Conservation (phyloP, 495 filamentous ascomycete genomes). For the Cenococcum geophilum region DNA sequence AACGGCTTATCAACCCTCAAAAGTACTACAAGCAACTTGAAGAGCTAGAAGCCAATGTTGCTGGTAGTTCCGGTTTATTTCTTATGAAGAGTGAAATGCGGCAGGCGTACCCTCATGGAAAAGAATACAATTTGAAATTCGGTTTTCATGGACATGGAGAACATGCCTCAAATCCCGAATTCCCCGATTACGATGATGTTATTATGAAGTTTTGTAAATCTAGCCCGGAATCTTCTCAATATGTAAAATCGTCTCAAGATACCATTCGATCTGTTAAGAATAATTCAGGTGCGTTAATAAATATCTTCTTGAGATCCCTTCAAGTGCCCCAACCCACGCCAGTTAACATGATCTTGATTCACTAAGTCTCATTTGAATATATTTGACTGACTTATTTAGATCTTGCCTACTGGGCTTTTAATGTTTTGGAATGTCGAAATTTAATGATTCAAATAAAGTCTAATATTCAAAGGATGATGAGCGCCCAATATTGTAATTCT, state of each 20-base stretch:
- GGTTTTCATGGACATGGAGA: not conserved
- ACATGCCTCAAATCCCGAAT: not conserved
- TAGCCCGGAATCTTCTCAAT: not conserved
- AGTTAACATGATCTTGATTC: not conserved
- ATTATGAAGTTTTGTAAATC: not conserved
- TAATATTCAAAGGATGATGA: constrained; percentile 9
- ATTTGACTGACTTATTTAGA: too few species aligned
- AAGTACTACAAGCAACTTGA: constrained; percentile 14
- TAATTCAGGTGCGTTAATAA: too few species aligned
- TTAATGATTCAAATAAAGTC: constrained; percentile 4
- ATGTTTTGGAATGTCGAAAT: constrained; percentile 15
- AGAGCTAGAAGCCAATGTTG: constrained; percentile 14
- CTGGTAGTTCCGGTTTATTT: constrained; percentile 12
- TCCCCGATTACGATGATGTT: not conserved
- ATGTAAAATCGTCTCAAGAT: not conserved
- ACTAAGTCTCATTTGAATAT: not conserved
- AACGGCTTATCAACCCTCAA: constrained; percentile 5
- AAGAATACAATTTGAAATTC: constrained; percentile 4
- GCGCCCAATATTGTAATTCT: constrained; percentile 1
- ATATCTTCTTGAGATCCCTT: too few species aligned
- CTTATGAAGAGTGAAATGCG: constrained; percentile 13
- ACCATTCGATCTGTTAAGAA: too few species aligned
- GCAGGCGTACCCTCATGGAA: constrained; percentile 5
- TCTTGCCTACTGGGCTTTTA: constrained; percentile 6
- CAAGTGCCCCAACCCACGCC: too few species aligned